Percentiles rank a stretch among this genome's conserved stretches.
These are phyloP conservation scores for Cyberlindnera veronae DNA, from an alignment of 805 yeast species.

Conservation along the genomic window DNA sequence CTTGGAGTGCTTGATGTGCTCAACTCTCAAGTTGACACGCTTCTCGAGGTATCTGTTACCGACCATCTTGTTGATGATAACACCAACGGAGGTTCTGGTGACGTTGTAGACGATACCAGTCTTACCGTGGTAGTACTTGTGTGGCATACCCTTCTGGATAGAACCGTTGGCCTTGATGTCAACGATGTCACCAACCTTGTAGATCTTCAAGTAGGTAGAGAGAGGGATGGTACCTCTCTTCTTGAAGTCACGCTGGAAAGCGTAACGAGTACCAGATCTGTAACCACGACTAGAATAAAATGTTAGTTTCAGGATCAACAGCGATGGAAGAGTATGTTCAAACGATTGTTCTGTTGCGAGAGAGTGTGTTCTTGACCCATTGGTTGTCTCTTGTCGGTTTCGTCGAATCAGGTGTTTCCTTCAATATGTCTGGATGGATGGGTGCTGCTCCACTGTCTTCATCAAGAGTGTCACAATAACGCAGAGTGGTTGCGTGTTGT, in stretches of 20 bases:
- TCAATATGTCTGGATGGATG: too few relatives aligned
- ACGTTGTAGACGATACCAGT: conserved; percentile 99
- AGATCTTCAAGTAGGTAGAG: conserved; percentile 95
- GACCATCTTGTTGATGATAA: conserved; percentile 95
- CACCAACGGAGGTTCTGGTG: conserved; percentile 98
- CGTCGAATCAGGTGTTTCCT: too few relatives aligned
- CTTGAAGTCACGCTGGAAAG: conserved; percentile 99
- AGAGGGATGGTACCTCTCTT: conserved; percentile 88
- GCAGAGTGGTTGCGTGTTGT: too few relatives aligned
- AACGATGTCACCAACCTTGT: conserved; percentile 99
- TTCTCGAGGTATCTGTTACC: conserved; percentile 99
- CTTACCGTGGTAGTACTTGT: conserved; percentile 99
- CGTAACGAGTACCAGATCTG: conserved; percentile 99
- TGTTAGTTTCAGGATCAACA: conserved; percentile 11
- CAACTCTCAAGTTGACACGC: conserved; percentile 97
- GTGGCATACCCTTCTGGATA: conserved; percentile 99
- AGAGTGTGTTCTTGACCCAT: not conserved
- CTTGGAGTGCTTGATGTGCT: conserved; percentile 99
- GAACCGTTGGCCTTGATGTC: conserved; percentile 99
- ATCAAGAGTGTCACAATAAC: too few relatives aligned
- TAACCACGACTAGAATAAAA: conserved; percentile 78
- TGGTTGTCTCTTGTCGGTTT: too few relatives aligned
- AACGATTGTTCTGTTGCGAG: not conserved
- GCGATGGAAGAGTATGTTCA: not conserved
- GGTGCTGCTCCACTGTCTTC: too few relatives aligned